Evolutionary conservation across 2,329 filamentous ascomycete genomes (phyloP).

Genomic region (Botrytis porri): DNA sequence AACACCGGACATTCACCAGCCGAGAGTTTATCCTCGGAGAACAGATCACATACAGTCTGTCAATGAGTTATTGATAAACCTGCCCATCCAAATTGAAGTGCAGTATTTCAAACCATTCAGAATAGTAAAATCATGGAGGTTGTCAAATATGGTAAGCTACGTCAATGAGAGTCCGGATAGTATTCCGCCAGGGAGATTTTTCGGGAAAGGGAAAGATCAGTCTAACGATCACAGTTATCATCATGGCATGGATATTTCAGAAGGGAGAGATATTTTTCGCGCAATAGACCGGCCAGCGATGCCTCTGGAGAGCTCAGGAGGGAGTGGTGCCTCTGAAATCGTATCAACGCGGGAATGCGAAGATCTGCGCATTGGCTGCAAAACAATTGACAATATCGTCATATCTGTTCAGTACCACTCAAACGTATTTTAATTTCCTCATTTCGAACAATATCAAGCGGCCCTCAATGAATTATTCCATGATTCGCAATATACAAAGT

Average conservation of each 20-base stretch:
- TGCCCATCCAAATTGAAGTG: too few species aligned
- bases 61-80: too few species aligned
- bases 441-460: background rate
- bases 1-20: too few species aligned
- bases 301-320: fast-evolving
- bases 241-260: background rate
- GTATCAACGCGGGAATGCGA: background rate
- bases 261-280: fast-evolving
- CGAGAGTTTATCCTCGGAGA: too few species aligned
- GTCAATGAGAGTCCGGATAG: too few species aligned
- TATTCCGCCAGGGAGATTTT: background rate
- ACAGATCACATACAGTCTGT: too few species aligned
- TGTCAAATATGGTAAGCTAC: background rate
- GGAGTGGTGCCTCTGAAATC: background rate
- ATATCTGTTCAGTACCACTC: background rate
- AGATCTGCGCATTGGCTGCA: background rate
- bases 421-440: background rate
- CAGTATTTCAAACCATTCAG: background rate
- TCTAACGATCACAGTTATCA: fast-evolving
- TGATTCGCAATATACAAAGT: background rate
- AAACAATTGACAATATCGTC: background rate
- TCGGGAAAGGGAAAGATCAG: background rate
- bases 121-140: background rate
- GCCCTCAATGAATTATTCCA: background rate
- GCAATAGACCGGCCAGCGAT: background rate